phyloP scores from a whole-genome alignment of 345 rosid species.

The Xanthoceras sorbifolium region DNA sequence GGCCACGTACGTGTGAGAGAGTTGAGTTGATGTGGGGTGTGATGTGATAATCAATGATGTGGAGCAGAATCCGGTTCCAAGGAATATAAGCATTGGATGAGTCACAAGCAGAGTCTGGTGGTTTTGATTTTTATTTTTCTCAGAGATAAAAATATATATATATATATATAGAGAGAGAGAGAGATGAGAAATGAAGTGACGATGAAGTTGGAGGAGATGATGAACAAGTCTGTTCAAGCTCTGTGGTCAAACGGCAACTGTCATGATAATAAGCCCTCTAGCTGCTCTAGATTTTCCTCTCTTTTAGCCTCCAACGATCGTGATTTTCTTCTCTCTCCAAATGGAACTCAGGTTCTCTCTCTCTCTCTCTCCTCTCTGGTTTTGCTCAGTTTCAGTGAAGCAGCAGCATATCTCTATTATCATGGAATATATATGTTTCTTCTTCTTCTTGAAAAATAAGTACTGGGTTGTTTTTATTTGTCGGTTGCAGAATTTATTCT shows the following conservation, averaged over 20 bases:
- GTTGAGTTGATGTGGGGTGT: conserved; percentile 5
- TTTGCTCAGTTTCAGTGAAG: not conserved
- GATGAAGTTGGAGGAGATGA: conserved; percentile 18
- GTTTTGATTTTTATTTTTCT: too few species aligned
- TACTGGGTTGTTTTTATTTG: too few species aligned
- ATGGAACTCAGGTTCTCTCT: conserved; percentile 41
- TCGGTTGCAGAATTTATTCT: too few species aligned
- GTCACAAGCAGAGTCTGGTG: too few species aligned
- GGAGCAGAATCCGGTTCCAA: conserved; percentile 19
- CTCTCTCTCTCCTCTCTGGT: not conserved
- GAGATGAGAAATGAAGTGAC: conserved; percentile 24
- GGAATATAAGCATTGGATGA: conserved; percentile 25
- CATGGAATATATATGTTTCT: not conserved
- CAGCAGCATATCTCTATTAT: too few species aligned
- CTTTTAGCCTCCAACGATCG: conserved; percentile 53
- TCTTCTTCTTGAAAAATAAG: too few species aligned
- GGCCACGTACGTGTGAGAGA: conserved; percentile 16
- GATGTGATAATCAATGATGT: not conserved
- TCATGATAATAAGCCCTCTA: not conserved
- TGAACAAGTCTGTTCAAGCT: not conserved
- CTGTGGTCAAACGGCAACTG: conserved; percentile 19
- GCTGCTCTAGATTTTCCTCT: conserved; percentile 39
- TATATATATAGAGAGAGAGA: not conserved
- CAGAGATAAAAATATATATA: conserved; percentile 4
- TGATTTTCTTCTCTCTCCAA: conserved; percentile 49